Percentiles rank a stretch among this genome's conserved stretches.
These are phyloP conservation scores for Leccinum ponderosum DNA, from an alignment of 1,284 basidiomycete genomes.

Conservation along the genomic window DNA sequence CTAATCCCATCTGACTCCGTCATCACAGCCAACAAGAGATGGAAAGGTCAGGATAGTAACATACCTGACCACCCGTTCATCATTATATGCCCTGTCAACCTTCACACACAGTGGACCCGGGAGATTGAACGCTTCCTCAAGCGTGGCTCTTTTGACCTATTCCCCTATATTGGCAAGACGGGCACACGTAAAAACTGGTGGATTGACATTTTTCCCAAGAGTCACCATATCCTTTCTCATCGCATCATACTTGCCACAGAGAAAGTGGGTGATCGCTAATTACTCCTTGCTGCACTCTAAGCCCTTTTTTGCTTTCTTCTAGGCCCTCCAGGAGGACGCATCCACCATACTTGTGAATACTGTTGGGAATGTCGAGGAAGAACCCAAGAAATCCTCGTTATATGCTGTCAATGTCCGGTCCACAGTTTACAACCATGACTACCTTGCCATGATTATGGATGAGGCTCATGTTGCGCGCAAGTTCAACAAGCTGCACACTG, in stretches of 20 bases:
- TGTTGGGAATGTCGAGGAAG: too few relatives aligned
- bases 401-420: not conserved
- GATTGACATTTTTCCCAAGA: not conserved
- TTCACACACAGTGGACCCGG: constrained; percentile 1
- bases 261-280: not conserved
- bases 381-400: too few relatives aligned
- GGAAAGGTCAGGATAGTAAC: constrained; percentile 1
- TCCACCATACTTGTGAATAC: too few relatives aligned
- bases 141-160: not conserved
- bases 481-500: too few relatives aligned
- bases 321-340: too few relatives aligned
- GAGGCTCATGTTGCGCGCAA: not conserved
- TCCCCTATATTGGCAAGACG: not conserved
- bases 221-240: not conserved
- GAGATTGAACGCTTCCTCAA: constrained; percentile 4
- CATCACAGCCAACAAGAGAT: not conserved
- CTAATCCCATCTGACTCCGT: not conserved
- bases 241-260: not conserved
- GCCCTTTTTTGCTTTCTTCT: not conserved
- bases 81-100: constrained; percentile 1
- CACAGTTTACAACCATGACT: not conserved
- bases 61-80: not conserved
- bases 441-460: not conserved
- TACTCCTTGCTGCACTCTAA: not conserved
- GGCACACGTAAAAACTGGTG: not conserved